Evolutionary conservation across 2,329 filamentous ascomycete species (phyloP).

Genomic region (Sporothrix brunneoviolacea): DNA sequence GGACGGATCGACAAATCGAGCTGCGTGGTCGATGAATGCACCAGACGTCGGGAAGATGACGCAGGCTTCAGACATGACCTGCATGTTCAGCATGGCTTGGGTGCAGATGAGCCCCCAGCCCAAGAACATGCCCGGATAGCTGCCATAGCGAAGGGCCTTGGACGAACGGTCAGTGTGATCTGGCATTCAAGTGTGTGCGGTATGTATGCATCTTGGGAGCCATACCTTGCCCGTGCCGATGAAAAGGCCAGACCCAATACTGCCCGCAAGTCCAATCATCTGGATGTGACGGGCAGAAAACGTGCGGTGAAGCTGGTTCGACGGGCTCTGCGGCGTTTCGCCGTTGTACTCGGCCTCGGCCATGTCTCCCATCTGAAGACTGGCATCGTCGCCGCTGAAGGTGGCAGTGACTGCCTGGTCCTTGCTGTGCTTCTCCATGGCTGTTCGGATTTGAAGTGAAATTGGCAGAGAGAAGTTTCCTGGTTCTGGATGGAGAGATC

Average conservation of each 20-base stretch:
- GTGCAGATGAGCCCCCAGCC: not conserved
- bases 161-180: not conserved
- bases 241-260: conserved; percentile 1
- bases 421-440: too few relatives aligned
- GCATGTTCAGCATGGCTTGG: not conserved
- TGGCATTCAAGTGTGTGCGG: too few relatives aligned
- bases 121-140: not conserved
- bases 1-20: not conserved
- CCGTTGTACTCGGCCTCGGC: too few relatives aligned
- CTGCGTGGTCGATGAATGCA: conserved; percentile 4
- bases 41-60: conserved; percentile 1
- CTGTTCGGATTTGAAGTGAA: too few relatives aligned
- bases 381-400: too few relatives aligned
- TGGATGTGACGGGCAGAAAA: conserved; percentile 1
- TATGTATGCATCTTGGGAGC: too few relatives aligned
- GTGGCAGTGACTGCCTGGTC: too few relatives aligned
- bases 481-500: too few relatives aligned
- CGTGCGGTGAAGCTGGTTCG: too few relatives aligned
- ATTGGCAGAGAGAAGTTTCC: too few relatives aligned
- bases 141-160: not conserved
- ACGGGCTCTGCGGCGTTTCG: too few relatives aligned
- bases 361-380: too few relatives aligned
- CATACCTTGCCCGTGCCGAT: not conserved
- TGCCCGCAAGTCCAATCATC: not conserved
- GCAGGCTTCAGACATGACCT: conserved; percentile 2